These are phyloP conservation scores for Albizia julibrissin DNA, from an alignment of 306 rosid genomes.

Conservation along the genomic window DNA sequence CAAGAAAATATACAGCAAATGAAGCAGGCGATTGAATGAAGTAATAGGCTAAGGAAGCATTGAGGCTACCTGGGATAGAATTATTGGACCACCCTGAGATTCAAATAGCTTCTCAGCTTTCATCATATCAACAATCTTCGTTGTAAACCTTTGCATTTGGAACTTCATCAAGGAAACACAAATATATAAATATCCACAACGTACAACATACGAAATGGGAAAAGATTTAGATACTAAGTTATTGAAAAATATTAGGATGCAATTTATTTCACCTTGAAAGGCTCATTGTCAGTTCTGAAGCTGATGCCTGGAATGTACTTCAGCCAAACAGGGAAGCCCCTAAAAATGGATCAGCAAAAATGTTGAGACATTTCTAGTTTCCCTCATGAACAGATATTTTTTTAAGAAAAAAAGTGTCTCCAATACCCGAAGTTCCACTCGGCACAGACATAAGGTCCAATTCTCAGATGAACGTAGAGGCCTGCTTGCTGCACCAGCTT, in stretches of 20 bases:
- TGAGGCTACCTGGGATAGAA: constrained; percentile 81
- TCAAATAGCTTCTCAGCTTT: constrained; percentile 88
- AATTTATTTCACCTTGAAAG: constrained; percentile 73
- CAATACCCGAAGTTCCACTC: constrained; percentile 99
- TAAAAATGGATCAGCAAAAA: constrained; percentile 36
- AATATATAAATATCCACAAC: constrained; percentile 26
- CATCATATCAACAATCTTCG: constrained; percentile 89
- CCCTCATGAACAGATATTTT: not conserved
- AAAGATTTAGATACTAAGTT: not conserved
- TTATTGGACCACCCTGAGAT: constrained; percentile 94
- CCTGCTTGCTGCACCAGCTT: constrained; percentile 96
- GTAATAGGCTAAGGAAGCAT: constrained; percentile 17
- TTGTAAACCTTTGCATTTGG: constrained; percentile 86
- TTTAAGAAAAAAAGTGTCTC: not conserved
- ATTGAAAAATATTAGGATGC: constrained; percentile 19
- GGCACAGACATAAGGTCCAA: constrained; percentile 98
- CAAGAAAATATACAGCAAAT: not conserved
- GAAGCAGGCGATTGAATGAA: not conserved
- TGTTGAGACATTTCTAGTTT: constrained; percentile 21
- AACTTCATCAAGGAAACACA: constrained; percentile 47
- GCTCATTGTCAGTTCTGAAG: constrained; percentile 90
- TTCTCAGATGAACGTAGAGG: constrained; percentile 84
- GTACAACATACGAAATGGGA: not conserved
- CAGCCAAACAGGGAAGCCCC: constrained; percentile 98
- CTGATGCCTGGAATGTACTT: constrained; percentile 92